These are phyloP conservation scores for Pogostemon cablin DNA, from an alignment of 257 asterid genomes.

Conservation along the genomic window DNA sequence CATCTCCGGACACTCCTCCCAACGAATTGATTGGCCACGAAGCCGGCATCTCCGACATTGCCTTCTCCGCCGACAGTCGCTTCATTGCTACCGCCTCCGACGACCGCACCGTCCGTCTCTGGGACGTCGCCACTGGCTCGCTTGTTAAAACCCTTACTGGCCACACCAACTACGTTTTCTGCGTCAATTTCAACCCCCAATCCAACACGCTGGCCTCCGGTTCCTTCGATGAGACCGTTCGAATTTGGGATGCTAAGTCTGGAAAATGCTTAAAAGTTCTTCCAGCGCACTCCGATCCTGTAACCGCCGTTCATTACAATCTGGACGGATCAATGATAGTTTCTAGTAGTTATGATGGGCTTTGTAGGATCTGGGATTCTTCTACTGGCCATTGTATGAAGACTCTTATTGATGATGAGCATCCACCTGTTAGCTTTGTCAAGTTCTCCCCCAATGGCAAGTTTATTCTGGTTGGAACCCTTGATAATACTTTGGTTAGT, in stretches of 20 bases:
- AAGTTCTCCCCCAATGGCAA: constrained; percentile 95
- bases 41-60: constrained; percentile 76
- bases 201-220: constrained; percentile 88
- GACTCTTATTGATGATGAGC: constrained; percentile 93
- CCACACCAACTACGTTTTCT: constrained; percentile 86
- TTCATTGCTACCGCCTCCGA: constrained; percentile 94
- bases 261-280: constrained; percentile 89
- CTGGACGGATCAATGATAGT: constrained; percentile 84
- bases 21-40: constrained; percentile 82
- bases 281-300: constrained; percentile 97
- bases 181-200: constrained; percentile 81
- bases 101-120: constrained; percentile 82
- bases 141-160: constrained; percentile 78
- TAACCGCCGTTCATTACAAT: constrained; percentile 78
- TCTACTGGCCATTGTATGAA: constrained; percentile 94
- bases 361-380: constrained; percentile 97
- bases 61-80: constrained; percentile 82
- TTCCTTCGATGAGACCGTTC: constrained; percentile 86
- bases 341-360: constrained; percentile 90
- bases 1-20: constrained; percentile 45
- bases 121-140: constrained; percentile 82
- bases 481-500: constrained; percentile 85
- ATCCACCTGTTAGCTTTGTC: constrained; percentile 93
- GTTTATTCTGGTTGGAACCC: constrained; percentile 85
- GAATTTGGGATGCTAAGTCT: constrained; percentile 92